Percentiles rank a stretch among this genome's conserved stretches.
These are phyloP conservation scores for Ascodesmis nigricans DNA, from an alignment of 495 filamentous ascomycete genomes.

Conservation along the genomic window DNA sequence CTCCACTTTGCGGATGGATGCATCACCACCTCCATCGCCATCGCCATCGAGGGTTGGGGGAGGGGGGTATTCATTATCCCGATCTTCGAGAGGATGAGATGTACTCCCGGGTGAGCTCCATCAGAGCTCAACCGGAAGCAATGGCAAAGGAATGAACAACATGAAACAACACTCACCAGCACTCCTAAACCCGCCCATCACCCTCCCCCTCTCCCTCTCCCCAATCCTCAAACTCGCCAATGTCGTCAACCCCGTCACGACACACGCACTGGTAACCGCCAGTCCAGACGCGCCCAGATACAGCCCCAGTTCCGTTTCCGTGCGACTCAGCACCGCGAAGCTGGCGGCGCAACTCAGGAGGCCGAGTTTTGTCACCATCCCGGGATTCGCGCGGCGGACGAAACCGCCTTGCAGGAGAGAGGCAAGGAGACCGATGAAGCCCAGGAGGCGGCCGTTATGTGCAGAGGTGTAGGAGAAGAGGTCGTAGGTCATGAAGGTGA, in stretches of 20 bases:
- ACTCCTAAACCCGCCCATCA: constrained; percentile 65
- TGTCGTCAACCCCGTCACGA: constrained; percentile 83
- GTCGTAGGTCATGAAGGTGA: constrained; percentile 93
- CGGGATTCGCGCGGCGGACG: constrained; percentile 56
- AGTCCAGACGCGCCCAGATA: constrained; percentile 64
- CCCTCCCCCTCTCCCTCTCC: constrained; percentile 59
- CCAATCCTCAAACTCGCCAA: constrained; percentile 72
- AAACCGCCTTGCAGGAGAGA: constrained; percentile 72
- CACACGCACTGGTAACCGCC: constrained; percentile 74
- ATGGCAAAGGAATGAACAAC: too few species aligned
- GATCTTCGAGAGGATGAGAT: too few species aligned
- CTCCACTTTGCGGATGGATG: too few species aligned
- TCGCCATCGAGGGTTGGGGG: too few species aligned
- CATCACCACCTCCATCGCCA: too few species aligned
- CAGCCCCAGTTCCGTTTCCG: constrained; percentile 40
- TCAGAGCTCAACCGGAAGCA: too few species aligned
- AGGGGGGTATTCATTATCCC: too few species aligned
- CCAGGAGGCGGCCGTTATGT: constrained; percentile 69
- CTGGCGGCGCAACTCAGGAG: constrained; percentile 52
- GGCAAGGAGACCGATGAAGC: constrained; percentile 80
- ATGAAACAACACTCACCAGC: constrained; percentile 34
- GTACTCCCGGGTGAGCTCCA: too few species aligned
- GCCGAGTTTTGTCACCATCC: constrained; percentile 55
- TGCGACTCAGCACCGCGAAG: constrained; percentile 57
- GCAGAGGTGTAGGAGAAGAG: constrained; percentile 61